Base-by-base conservation (phyloP, 2,329 filamentous ascomycete species). In the Fusarium chaquense region DNA sequence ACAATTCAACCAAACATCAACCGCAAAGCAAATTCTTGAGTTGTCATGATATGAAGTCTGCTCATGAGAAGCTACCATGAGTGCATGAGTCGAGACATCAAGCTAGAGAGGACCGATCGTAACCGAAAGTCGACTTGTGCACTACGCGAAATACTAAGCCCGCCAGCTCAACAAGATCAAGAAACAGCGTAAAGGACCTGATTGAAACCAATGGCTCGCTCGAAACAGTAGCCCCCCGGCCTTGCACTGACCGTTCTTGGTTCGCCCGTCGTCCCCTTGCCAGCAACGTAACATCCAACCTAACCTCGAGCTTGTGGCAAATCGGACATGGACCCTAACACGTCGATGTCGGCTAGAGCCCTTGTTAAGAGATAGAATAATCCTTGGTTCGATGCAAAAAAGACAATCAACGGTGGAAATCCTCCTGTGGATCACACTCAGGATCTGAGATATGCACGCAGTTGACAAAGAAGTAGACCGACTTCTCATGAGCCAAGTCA, bases 241-340 rank as follows among this genome's bases (percentile, higher is more conserved):
- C 45, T 45, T 57, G 38, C 45, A 44, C 30, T 55, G 38, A 18
- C 62, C 9, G 51, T 49, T 66, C 47, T 55, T 70, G 69, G 64
- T 70, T 70, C 62, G 69, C 52, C 33, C 47, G 64, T 38, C 58
- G 43, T 49, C 49, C 51, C 54, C 36, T 67, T 63, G 57, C 62
- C 69, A 70, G 69, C 62, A 71, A 71, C 69, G 69, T 71, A 72
- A 66, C 66, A 71, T 72, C 40, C 57, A 64, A 71, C 55, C 55
- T 71, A 59, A 71, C 55, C 43, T 59, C 54, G 43, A 59, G 62
- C 44, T 61, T 67, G 69, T 70, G 69, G 69, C 69, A 67, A 72
- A 71, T 58, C 69, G 69, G 69, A 62, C 67, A 62, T 71, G 49
- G 60, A 65, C 32, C 68, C 63, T 51, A 69, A 65, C 67, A 22